Percentiles rank a stretch among this genome's conserved stretches.
phyloP scores from a whole-genome alignment of 1,284 basidiomycete species.

The Malassezia slooffiae region DNA sequence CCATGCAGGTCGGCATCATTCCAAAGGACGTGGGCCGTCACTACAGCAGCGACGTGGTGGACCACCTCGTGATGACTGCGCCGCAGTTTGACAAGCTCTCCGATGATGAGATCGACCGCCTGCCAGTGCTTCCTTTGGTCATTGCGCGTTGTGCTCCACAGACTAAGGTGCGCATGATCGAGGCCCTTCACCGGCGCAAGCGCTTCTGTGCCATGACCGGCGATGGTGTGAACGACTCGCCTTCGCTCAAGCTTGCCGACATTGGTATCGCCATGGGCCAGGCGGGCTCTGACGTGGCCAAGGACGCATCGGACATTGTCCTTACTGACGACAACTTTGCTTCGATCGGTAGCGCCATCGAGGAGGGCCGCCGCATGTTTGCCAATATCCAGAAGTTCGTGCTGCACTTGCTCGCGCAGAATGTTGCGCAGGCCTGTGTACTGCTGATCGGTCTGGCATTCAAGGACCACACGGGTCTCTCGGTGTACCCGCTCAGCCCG shows the following conservation, averaged over 20 bases:
- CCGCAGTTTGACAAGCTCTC: slow-evolving; percentile 57
- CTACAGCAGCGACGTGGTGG: slow-evolving; percentile 23
- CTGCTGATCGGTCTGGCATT: slow-evolving; percentile 59
- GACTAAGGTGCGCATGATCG: slow-evolving; percentile 54
- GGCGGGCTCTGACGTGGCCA: slow-evolving; percentile 42
- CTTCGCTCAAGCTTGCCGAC: slow-evolving; percentile 42
- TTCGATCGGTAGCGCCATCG: slow-evolving; percentile 58
- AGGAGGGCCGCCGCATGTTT: slow-evolving; percentile 56
- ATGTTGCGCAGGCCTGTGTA: slow-evolving; percentile 41
- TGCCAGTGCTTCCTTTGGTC: slow-evolving; percentile 54
- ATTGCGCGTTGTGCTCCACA: slow-evolving; percentile 54
- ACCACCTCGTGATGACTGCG: slow-evolving; percentile 50
- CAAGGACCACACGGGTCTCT: slow-evolving; percentile 52
- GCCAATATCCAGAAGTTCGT: slow-evolving; percentile 47
- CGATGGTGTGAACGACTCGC: slow-evolving; percentile 46
- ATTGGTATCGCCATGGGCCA: slow-evolving; percentile 45
- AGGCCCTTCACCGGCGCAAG: slow-evolving; percentile 52
- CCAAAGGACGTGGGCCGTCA: slow-evolving; percentile 27
- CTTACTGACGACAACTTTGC: slow-evolving; percentile 64
- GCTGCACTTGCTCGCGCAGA: slow-evolving; percentile 47
- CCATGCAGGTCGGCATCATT: slow-evolving; percentile 52
- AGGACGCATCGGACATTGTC: slow-evolving; percentile 56
- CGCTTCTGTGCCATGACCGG: slow-evolving; percentile 44
- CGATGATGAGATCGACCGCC: slow-evolving; percentile 55
- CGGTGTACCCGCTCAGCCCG: slow-evolving; percentile 61